A percentile compares a stretch with the other conserved stretches of the same genome.
phyloP scores from a whole-genome alignment of 2,329 filamentous ascomycete genomes.

The Diaporthe vaccinii region DNA sequence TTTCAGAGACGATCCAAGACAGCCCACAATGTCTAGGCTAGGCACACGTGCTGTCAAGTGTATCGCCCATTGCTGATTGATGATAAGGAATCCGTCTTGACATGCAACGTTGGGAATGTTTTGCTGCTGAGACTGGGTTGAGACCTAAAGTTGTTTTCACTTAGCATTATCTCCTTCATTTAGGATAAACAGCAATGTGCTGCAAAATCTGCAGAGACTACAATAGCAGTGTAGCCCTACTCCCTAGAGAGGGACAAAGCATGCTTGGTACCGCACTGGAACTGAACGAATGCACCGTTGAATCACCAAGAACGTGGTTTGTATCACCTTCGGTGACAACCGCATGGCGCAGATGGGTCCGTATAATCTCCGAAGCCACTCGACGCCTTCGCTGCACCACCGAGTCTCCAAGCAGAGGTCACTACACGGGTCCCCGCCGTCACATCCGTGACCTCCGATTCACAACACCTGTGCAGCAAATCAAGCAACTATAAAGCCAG shows the following conservation, averaged over 20 bases:
- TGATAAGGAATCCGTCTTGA: neutral
- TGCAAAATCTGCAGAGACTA: neutral
- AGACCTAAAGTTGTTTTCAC: neutral
- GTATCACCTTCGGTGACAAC: constrained; percentile 10
- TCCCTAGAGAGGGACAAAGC: neutral
- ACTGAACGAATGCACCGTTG: neutral
- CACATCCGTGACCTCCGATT: neutral
- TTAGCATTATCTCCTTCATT: too few species aligned
- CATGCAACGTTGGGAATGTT: neutral
- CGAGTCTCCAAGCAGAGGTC: neutral
- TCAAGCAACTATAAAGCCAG: neutral
- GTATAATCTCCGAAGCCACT: constrained; percentile 22
- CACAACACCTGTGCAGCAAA: neutral
- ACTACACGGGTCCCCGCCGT: neutral
- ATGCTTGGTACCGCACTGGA: neutral
- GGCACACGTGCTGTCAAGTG: neutral
- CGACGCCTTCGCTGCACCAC: constrained; percentile 8
- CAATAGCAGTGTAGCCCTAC: neutral
- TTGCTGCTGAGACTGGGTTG: neutral
- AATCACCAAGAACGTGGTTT: neutral
- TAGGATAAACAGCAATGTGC: neutral
- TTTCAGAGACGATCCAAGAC: constrained; percentile 25
- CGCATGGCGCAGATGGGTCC: neutral
- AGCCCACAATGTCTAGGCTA: neutral
- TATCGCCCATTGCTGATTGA: neutral